Base-by-base conservation (phyloP, 176 grass and related monocot species). In the Carex littledalei region DNA sequence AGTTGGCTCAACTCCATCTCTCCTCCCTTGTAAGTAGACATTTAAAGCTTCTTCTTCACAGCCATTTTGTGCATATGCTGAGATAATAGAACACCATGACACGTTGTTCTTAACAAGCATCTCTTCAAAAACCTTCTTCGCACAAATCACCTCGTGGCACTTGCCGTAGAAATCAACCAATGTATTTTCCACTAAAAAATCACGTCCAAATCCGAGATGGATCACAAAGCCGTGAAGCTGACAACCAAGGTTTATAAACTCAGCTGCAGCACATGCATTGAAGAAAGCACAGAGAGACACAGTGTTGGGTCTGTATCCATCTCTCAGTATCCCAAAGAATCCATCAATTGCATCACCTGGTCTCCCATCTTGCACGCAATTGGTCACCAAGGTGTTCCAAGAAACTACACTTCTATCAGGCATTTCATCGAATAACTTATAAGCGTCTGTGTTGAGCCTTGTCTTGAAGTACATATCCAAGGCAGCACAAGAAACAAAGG, bases 401-500 rank as follows among this genome's bases (percentile, higher is more conserved):
- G 90, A 88, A 4, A 94, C 90, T 35, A 84, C 58, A 63, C 84
- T 94, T 76, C 71, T 85, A 34, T 89, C 85, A 50, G 90, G 86
- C 91, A 97, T 97, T 89, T 94, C 92, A 11, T 75, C 88, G 49
- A 97, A 94, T 68, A 97, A 83, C 18, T 80, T 87, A 10, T 87
- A 81, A 0, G 88, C 94, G 10, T 92, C 85, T 0, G 16, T 9
- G 1, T 83, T 52, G 9, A 83, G 85, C 8, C 87, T 86, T 0
- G 94, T 97, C 76, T 97, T 97, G 87, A 85, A 94, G 60, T 97
- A 94, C 94, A 97, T 97, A 62, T 94, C 90, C 78, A 97, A 84
- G 14, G 92, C 88, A 10, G 88, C 90, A 62, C 92, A 94, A 2
- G 90, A 88, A 16, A 94, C 94, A 79, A 97, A 97, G 61, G 80